Base-by-base conservation (phyloP, 1,284 basidiomycete species). In the Rhodotorula sp. region DNA sequence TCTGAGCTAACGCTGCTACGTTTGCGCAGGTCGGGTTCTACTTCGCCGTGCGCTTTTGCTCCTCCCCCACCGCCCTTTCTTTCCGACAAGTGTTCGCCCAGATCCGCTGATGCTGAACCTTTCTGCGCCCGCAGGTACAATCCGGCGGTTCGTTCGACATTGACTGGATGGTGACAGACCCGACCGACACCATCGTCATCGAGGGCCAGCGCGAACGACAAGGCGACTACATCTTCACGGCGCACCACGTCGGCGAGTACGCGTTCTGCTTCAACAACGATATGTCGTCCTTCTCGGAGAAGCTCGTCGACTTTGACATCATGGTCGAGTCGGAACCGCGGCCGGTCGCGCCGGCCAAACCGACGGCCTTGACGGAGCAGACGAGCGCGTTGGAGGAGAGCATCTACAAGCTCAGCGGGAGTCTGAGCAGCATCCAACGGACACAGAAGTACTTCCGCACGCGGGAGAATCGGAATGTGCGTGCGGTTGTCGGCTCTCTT, bases 221-320 rank as follows among this genome's bases (percentile, higher is more conserved):
- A 78, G 93, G 95, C 53, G 96, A 99, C 85, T 97, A 90, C 79
- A 92, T 99, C 72, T 88, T 99, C 75, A 99, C 96, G 8, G 95
- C 92, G 20, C 94, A 97, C 82, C 86, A 86, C 48, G 86, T 90
- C 66, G 95, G 95, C 77, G 96, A 99, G 85, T 98, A 98, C 82
- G 84, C 92, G 4, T 99, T 99, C 83, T 99, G 96, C 83, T 97
- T 99, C 80, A 90, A 64, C 79, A 99, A 99, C 81, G 92, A 95
- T 83, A 91, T 92, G 87, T 91, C 89, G 15, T 91, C 90, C 7
- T 85, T 94, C 74, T 89, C 89, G 83, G 84, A 93, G 82, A 96
- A 97, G 81, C 85, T 96, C 66, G 85, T 98, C 75, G 94, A 97
- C 82, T 95, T 97, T 80, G 94, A 96, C 65, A 76, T 76, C 63